Conservation (phyloP, 352 stramenopile genomes). For the Globisporangium sylvaticum region DNA sequence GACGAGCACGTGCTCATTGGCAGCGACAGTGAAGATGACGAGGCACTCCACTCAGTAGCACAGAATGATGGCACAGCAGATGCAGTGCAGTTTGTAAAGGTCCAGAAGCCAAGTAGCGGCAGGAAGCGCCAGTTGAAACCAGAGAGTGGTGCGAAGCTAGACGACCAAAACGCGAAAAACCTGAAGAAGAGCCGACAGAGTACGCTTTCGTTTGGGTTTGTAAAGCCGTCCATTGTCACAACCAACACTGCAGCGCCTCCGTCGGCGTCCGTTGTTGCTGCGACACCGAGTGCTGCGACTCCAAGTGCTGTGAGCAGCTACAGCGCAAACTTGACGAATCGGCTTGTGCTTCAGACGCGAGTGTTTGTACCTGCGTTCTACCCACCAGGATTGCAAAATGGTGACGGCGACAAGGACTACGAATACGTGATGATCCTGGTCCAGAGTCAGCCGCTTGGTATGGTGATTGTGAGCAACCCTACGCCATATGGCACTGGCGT, state of each 20-base stretch:
- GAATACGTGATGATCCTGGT: conserved; percentile 68
- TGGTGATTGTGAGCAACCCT: conserved; percentile 30
- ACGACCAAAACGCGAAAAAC: background rate
- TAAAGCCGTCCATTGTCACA: conserved; percentile 10
- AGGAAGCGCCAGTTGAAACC: conserved; percentile 10
- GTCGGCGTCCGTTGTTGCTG: background rate
- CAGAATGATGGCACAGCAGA: background rate
- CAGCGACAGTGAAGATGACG: conserved; percentile 36
- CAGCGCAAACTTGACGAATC: conserved; percentile 2
- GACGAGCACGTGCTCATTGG: conserved; percentile 26
- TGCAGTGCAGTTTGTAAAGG: background rate
- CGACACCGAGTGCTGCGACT: background rate
- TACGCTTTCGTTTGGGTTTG: conserved; percentile 26
- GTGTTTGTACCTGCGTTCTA: conserved; percentile 35
- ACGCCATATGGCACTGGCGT: conserved; percentile 16
- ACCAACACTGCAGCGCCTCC: background rate
- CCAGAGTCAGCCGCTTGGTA: conserved; percentile 43
- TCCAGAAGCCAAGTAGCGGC: background rate
- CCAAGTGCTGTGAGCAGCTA: background rate
- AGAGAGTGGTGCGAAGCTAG: background rate
- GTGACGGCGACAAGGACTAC: conserved; percentile 26
- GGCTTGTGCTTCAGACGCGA: conserved; percentile 22
- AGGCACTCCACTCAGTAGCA: background rate
- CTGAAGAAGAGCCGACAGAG: conserved; percentile 32
- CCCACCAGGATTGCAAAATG: conserved; percentile 17